Conservation (phyloP, 768 basidiomycete genomes). For the Lactarius sp. region DNA sequence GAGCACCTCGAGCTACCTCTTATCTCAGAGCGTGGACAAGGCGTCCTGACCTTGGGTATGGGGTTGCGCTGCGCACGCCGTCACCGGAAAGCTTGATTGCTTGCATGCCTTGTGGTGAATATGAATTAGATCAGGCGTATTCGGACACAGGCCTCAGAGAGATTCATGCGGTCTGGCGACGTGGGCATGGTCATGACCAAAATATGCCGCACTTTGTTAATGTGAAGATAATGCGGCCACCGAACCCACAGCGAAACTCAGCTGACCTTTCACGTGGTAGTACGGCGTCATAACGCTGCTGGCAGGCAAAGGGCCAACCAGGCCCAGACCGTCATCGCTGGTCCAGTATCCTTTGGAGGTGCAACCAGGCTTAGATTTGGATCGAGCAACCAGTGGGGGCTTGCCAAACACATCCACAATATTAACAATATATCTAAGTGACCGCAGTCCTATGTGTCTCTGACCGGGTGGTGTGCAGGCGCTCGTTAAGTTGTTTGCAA, state of each 20-base stretch:
- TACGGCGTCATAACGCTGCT: not conserved
- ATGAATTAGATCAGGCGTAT: not conserved
- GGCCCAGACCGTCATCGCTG: not conserved
- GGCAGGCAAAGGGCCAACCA: not conserved
- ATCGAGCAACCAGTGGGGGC: not conserved
- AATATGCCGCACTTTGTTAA: not conserved
- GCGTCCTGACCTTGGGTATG: not conserved
- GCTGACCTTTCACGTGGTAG: not conserved
- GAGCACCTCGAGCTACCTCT: not conserved
- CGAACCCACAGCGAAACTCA: not conserved
- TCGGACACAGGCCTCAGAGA: not conserved
- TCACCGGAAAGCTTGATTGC: not conserved
- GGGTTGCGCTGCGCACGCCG: not conserved
- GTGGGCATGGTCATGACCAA: not conserved
- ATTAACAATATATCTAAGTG: not conserved
- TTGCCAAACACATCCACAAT: not conserved
- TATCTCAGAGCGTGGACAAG: not conserved
- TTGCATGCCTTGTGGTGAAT: not conserved
- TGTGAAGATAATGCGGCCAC: not conserved
- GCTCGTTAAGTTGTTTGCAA: not conserved
- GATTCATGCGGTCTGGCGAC: not conserved
- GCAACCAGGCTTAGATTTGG: not conserved
- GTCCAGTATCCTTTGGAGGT: not conserved
- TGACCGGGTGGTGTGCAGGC: not conserved
- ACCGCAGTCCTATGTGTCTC: not conserved